Evolutionary conservation across 768 basidiomycete genomes (phyloP).

Genomic region (Rhodotorula graminis): DNA sequence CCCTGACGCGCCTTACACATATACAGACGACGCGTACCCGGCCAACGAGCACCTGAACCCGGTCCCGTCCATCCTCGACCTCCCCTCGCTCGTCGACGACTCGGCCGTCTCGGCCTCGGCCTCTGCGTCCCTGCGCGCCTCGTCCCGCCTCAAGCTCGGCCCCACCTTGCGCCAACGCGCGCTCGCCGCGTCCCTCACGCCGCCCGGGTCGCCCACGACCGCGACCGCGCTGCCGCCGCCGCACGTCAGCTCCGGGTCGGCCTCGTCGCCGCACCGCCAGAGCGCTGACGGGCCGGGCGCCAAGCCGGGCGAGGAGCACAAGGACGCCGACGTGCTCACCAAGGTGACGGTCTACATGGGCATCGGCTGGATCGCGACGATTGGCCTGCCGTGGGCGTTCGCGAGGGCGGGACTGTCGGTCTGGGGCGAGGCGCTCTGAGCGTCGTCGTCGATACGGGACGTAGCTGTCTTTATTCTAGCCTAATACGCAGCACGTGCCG

Average conservation of each 20-base stretch:
- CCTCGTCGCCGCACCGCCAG: neutral
- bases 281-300: neutral
- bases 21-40: conserved; percentile 33
- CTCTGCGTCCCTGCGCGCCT: conserved; percentile 32
- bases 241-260: neutral
- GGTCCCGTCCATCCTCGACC: conserved; percentile 80
- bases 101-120: neutral
- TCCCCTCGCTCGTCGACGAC: conserved; percentile 50
- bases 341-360: conserved; percentile 56
- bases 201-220: neutral
- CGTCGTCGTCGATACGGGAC: too few species aligned
- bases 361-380: conserved; percentile 54
- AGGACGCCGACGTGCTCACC: conserved; percentile 39
- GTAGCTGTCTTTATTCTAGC: too few species aligned
- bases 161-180: neutral
- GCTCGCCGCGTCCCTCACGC: neutral
- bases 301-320: neutral
- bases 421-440: neutral
- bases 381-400: conserved; percentile 20
- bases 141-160: neutral
- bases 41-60: conserved; percentile 53
- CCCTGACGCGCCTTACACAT: too few species aligned
- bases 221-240: too few species aligned
- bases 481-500: too few species aligned
- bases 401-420: conserved; percentile 1